These are phyloP conservation scores for Suillus subalutaceus DNA, from an alignment of 768 basidiomycete genomes.

Conservation along the genomic window DNA sequence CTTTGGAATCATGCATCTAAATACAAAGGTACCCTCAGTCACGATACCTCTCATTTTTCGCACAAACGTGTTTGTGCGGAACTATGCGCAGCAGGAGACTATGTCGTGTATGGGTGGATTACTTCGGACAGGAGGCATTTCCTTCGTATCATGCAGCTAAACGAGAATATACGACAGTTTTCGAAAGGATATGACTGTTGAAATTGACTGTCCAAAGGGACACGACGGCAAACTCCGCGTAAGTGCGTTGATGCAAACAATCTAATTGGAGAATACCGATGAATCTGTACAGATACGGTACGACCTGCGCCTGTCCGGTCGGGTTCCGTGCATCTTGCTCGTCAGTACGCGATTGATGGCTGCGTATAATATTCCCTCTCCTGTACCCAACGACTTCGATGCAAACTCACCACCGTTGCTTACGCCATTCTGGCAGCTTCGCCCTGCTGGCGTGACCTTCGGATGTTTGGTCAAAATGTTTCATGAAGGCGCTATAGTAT, in stretches of 20 bases:
- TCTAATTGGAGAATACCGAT: neutral
- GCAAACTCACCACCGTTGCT: conserved; percentile 14
- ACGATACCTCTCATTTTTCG: conserved; percentile 29
- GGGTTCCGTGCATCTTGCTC: conserved; percentile 25
- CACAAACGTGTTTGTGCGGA: conserved; percentile 27
- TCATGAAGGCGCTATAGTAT: conserved; percentile 29
- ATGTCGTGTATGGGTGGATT: conserved; percentile 31
- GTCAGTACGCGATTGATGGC: conserved; percentile 30
- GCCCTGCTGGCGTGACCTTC: conserved; percentile 27
- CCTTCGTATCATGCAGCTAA: conserved; percentile 33
- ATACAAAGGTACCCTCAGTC: conserved; percentile 30
- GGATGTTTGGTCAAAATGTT: conserved; percentile 31
- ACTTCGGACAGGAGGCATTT: conserved; percentile 27
- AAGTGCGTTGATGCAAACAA: neutral
- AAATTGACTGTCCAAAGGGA: conserved; percentile 32
- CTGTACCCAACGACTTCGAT: conserved; percentile 4
- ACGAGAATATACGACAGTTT: conserved; percentile 26
- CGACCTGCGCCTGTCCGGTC: conserved; percentile 31
- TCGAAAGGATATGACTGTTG: conserved; percentile 23
- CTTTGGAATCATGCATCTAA: conserved; percentile 30
- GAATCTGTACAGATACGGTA: conserved; percentile 26
- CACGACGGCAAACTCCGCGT: conserved; percentile 32
- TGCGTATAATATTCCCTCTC: conserved; percentile 25
- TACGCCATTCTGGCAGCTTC: conserved; percentile 20
- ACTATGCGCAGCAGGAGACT: conserved; percentile 19